Evolutionary conservation across 768 basidiomycete species (phyloP).

Genomic region (Lactifluus echinatus): DNA sequence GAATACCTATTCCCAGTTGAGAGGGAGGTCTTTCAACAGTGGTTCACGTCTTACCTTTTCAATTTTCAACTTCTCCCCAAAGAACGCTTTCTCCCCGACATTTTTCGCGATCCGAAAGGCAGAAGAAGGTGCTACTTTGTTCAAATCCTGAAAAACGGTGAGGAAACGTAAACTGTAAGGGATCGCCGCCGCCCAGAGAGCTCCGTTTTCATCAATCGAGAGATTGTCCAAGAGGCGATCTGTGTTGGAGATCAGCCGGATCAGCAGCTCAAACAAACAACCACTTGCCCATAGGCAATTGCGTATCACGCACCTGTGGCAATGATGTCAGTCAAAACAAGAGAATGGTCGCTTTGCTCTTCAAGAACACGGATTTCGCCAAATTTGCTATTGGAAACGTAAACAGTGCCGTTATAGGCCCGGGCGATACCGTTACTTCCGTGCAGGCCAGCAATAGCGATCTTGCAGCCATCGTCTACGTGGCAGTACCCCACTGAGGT

Average conservation of each 20-base stretch:
- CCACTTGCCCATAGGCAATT: not conserved
- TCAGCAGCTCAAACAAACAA: not conserved
- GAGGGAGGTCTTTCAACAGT: not conserved
- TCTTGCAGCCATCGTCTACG: conserved; percentile 48
- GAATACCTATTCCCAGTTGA: conserved; percentile 39
- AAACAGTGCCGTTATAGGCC: conserved; percentile 50
- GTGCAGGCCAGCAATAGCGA: conserved; percentile 42
- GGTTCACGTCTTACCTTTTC: conserved; percentile 37
- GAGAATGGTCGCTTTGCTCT: conserved; percentile 46
- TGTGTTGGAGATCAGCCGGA: conserved; percentile 19
- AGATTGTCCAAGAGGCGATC: conserved; percentile 55
- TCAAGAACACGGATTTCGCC: conserved; percentile 49
- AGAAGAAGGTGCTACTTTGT: conserved; percentile 36
- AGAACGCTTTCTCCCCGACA: conserved; percentile 41
- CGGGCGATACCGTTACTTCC: conserved; percentile 54
- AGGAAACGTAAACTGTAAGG: conserved; percentile 31
- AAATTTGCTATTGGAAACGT: conserved; percentile 40
- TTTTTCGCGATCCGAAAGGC: conserved; percentile 48
- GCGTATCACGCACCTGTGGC: conserved; percentile 36
- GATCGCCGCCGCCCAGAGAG: conserved; percentile 53
- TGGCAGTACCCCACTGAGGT: conserved; percentile 62
- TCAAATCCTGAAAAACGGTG: conserved; percentile 38
- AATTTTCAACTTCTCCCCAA: conserved; percentile 50
- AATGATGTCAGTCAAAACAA: conserved; percentile 47
- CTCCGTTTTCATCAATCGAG: conserved; percentile 48